Percentiles rank a stretch among this genome's conserved stretches.
phyloP scores from a whole-genome alignment of 108 stramenopile species.

The Nannochloropsis granulata region DNA sequence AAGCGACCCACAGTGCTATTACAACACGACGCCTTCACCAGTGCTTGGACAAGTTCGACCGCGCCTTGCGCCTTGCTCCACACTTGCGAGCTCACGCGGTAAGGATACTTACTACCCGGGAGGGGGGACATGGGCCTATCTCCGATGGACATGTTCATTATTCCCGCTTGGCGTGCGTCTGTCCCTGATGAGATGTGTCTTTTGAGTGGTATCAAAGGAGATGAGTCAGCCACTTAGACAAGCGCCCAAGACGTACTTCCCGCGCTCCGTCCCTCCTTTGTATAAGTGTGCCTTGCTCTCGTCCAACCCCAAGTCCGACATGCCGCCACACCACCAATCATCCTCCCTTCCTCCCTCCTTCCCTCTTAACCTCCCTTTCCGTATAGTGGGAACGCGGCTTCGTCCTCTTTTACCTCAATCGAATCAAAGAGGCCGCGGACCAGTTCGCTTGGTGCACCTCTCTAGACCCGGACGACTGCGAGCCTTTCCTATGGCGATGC shows the following conservation, averaged over 20 bases:
- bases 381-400: neutral
- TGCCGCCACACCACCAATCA: no score
- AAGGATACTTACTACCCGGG: neutral
- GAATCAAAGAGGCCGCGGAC: neutral
- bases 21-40: neutral
- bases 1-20: neutral
- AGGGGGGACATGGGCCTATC: no score
- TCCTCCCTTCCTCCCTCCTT: neutral
- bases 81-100: neutral
- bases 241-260: no score
- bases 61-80: neutral
- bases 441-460: neutral
- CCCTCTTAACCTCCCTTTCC: neutral
- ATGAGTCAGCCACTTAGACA: no score
- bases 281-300: no score
- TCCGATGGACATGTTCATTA: no score
- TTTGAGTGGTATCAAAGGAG: no score
- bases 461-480: neutral
- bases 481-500: neutral
- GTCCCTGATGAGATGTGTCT: no score
- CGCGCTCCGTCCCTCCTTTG: no score
- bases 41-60: neutral
- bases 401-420: neutral
- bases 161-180: no score
- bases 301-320: no score